A percentile compares a stretch with the other conserved stretches of the same genome.
Evolutionary conservation across 495 filamentous ascomycete genomes (phyloP).

Genomic region (Neurospora cerealis): DNA sequence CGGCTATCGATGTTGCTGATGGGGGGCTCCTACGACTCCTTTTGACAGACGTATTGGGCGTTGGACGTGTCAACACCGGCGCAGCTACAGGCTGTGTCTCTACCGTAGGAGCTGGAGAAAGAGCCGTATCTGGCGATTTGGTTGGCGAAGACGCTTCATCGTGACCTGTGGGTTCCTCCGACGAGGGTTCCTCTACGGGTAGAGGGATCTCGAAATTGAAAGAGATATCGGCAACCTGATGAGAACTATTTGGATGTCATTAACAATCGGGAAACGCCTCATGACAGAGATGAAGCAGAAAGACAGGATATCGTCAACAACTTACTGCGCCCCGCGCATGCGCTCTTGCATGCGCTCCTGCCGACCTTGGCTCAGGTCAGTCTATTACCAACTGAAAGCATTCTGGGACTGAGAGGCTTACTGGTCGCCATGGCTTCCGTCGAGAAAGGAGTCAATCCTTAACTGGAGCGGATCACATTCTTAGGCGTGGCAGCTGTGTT

Average conservation of each 20-base stretch:
- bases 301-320: not conserved
- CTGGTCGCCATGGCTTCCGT: constrained; percentile 18
- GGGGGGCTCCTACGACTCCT: constrained; percentile 13
- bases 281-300: not conserved
- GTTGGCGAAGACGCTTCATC: constrained; percentile 9
- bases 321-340: constrained; percentile 41
- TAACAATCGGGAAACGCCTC: not conserved
- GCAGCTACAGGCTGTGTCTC: not conserved
- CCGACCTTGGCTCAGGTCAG: constrained; percentile 19
- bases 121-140: constrained; percentile 9
- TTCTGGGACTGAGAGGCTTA: constrained; percentile 5
- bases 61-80: constrained; percentile 15
- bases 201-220: constrained; percentile 35
- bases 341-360: constrained; percentile 41
- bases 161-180: not conserved
- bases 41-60: constrained; percentile 34
- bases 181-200: constrained; percentile 10
- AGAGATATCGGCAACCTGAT: constrained; percentile 36
- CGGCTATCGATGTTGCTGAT: constrained; percentile 3
- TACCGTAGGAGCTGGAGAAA: not conserved
- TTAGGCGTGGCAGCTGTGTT: not conserved
- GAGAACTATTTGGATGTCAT: constrained; percentile 23
- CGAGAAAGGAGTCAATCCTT: not conserved
- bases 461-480: not conserved
- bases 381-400: not conserved